Conservation (phyloP, 148 eudicot species). For the Spergularia marina region DNA sequence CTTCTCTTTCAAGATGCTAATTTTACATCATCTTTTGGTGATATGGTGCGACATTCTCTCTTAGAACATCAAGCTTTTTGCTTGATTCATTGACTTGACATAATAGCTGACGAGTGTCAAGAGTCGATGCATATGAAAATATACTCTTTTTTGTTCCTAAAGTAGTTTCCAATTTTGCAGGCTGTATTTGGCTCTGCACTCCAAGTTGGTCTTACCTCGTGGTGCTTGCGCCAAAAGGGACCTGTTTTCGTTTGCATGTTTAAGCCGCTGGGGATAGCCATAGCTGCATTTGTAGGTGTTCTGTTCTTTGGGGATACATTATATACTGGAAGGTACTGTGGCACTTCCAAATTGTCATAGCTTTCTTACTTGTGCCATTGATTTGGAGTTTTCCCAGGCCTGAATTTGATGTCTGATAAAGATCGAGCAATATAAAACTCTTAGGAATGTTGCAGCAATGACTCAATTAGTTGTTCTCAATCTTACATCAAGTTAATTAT, state of each 20-base stretch:
- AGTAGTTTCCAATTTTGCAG: constrained; percentile 30
- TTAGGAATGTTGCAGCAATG: too few species aligned
- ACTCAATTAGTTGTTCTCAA: too few species aligned
- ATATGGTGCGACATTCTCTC: neutral
- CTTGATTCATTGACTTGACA: neutral
- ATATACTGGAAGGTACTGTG: constrained; percentile 71
- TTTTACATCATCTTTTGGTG: neutral
- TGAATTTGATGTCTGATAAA: too few species aligned
- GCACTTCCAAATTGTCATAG: neutral
- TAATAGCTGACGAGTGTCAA: neutral
- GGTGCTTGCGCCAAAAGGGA: constrained; percentile 74
- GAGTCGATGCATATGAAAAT: neutral
- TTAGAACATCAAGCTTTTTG: neutral
- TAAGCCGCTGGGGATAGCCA: constrained; percentile 74
- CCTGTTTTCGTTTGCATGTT: constrained; percentile 86
- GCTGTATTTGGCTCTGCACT: constrained; percentile 70
- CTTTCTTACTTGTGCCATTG: neutral
- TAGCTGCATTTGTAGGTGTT: constrained; percentile 54
- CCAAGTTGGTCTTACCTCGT: constrained; percentile 61
- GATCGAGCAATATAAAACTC: too few species aligned
- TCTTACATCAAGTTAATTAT: too few species aligned
- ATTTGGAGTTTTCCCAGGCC: neutral
- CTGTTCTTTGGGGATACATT: constrained; percentile 54
- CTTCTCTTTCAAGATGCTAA: neutral
- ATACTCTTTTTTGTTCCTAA: neutral